A percentile compares a stretch with the other conserved stretches of the same genome.
These are phyloP conservation scores for Sanguinoderma infundibulare DNA, from an alignment of 1,284 basidiomycete genomes.

Conservation along the genomic window DNA sequence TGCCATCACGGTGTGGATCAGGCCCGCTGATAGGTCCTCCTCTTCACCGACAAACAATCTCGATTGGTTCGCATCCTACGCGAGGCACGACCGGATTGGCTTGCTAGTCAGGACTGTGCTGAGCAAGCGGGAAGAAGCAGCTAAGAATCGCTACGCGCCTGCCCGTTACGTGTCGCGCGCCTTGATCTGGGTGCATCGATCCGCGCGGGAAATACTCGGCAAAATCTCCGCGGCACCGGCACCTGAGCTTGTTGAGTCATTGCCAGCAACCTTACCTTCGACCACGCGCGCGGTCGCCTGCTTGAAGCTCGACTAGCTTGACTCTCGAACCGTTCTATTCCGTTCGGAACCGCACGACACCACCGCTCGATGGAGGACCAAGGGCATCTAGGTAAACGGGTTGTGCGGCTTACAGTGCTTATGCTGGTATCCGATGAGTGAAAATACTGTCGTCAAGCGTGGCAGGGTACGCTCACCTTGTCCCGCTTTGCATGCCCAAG, in stretches of 20 bases:
- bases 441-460: too few species aligned
- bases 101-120: background rate
- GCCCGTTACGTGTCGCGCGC: constrained; percentile 4
- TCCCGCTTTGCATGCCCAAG: too few species aligned
- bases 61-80: background rate
- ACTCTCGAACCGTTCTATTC: too few species aligned
- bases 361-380: too few species aligned
- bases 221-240: background rate
- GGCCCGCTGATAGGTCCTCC: background rate
- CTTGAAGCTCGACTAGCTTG: background rate
- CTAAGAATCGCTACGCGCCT: background rate
- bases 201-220: constrained; percentile 1
- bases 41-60: background rate
- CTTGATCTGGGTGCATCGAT: background rate
- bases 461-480: too few species aligned
- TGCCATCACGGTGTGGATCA: background rate
- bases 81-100: background rate
- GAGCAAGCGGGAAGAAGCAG: background rate
- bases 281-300: background rate
- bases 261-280: too few species aligned
- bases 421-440: too few species aligned
- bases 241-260: background rate
- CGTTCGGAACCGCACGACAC: too few species aligned
- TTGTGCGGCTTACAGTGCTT: too few species aligned
- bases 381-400: too few species aligned